Evolutionary conservation across 768 basidiomycete species (phyloP), one percentile per base, ranked within the genome.

Genomic region (Russula griseocarnosa): DNA sequence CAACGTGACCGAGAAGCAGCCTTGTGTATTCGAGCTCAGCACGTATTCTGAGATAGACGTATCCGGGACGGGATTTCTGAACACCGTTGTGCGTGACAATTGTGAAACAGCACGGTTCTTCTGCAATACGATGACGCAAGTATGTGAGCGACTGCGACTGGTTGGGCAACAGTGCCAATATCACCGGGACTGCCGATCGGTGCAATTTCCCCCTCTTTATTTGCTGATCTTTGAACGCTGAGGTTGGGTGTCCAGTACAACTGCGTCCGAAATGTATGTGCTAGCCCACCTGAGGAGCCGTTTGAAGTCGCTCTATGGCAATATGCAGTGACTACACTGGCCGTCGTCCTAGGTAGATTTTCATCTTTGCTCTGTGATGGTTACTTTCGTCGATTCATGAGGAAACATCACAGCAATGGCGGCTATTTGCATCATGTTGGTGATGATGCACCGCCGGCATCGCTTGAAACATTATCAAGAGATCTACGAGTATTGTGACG

Each of bases 11-110:
- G 62, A 76, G 13, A 77, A 74, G 20, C 68, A 74, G 61, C 67
- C 74, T 38, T 81, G 80, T 65, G 61, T 74, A 6, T 71, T 74
- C 24, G 79, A 80, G 56, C 77, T 79, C 67, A 76, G 73, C 28
- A 70, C 72, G 5, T 80, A 79, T 67, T 73, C 56, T 4, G 67
- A 34, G 71, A 36, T 66, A 28, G 46, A 44, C 50, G 24, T 28
- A 3, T 38, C 40, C 13, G 66, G 64, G 42, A 14, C 52, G 50
- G 66, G 55, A 34, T 59, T 57, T 44, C 34, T 49, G 24, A 66
- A 67, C 32, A 60, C 44, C 26, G 66, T 68, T 36, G 61, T 60
- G 10, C 67, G 67, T 36, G 67, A 68, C 50, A 68, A 66, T 58
- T 68, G 67, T 44, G 49, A 60, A 22, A 68, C 67, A 10, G 61